A percentile compares a stretch with the other conserved stretches of the same genome.
Evolutionary conservation across 768 basidiomycete species (phyloP).

Genomic region (Macrocybe gigantea): DNA sequence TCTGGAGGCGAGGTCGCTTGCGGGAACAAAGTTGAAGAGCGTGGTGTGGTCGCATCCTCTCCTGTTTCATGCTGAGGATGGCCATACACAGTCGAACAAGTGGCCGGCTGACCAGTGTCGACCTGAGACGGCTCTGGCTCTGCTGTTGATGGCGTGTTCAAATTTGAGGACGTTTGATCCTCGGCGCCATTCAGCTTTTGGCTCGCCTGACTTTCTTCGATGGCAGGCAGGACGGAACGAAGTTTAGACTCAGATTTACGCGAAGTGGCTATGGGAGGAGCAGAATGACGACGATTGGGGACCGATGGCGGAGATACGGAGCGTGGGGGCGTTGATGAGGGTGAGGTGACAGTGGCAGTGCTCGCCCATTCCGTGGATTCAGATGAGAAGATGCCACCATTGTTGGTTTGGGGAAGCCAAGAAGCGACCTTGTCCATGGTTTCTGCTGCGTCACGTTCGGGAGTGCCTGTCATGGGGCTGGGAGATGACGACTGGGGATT

Average conservation of each 20-base stretch:
- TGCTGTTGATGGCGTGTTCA: constrained; percentile 16
- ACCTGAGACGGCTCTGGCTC: constrained; percentile 16
- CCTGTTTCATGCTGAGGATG: constrained; percentile 1
- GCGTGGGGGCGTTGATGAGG: constrained; percentile 38
- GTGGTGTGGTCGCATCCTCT: constrained; percentile 41
- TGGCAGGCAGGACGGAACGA: constrained; percentile 63
- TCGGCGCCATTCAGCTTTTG: constrained; percentile 17
- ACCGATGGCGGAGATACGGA: constrained; percentile 44
- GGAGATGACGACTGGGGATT: constrained; percentile 46
- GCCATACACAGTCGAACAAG: too few relatives aligned
- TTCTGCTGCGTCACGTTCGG: constrained; percentile 31
- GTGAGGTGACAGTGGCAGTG: constrained; percentile 20
- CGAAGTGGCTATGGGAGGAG: constrained; percentile 29
- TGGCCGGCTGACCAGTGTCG: too few relatives aligned
- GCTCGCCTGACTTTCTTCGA: constrained; percentile 53
- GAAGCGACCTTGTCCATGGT: constrained; percentile 29
- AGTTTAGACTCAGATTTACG: constrained; percentile 65
- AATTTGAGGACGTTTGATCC: constrained; percentile 15
- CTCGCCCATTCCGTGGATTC: constrained; percentile 55
- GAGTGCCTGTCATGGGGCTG: constrained; percentile 49
- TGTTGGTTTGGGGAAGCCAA: constrained; percentile 47
- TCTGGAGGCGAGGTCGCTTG: constrained; percentile 16
- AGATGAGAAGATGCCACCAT: constrained; percentile 39
- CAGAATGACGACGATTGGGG: constrained; percentile 43
- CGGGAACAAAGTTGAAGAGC: constrained; percentile 28